These are phyloP conservation scores for Talaromyces sp. DNA, from an alignment of 2,329 filamentous ascomycete genomes.

Conservation along the genomic window DNA sequence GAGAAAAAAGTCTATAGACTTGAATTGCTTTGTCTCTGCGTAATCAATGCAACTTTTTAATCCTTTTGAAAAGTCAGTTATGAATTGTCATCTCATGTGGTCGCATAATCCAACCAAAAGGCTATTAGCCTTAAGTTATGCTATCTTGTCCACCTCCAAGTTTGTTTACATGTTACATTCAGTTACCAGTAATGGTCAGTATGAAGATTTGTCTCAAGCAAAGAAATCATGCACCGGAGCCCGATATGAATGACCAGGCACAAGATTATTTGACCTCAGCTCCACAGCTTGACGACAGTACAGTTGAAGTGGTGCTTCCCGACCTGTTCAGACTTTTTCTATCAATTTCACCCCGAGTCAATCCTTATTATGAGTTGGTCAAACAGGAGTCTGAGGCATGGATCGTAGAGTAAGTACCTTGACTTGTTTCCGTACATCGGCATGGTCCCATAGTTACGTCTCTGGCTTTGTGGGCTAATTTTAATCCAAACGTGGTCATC, in stretches of 20 bases:
- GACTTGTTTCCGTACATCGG: too few relatives aligned
- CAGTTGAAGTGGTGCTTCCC: background rate
- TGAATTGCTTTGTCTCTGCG: background rate
- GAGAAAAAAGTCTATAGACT: too few relatives aligned
- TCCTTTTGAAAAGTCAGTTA: too few relatives aligned
- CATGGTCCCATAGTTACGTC: too few relatives aligned
- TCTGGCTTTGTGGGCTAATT: too few relatives aligned
- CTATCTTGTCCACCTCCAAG: background rate
- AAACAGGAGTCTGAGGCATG: background rate
- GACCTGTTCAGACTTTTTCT: background rate
- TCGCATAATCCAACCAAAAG: background rate
- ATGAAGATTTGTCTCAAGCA: background rate
- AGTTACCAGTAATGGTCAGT: background rate
- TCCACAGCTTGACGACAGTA: background rate
- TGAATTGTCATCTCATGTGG: background rate
- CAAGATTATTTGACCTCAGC: background rate
- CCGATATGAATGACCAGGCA: background rate
- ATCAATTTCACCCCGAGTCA: background rate
- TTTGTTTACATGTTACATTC: background rate
- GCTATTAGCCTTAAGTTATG: background rate
- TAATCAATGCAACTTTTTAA: background rate
- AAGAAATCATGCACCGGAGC: background rate
- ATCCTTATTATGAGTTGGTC: background rate
- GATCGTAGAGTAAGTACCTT: background rate
- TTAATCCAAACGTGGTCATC: too few relatives aligned